Evolutionary conservation across 129 eudicot species (phyloP).

Genomic region (Tagetes patula): DNA sequence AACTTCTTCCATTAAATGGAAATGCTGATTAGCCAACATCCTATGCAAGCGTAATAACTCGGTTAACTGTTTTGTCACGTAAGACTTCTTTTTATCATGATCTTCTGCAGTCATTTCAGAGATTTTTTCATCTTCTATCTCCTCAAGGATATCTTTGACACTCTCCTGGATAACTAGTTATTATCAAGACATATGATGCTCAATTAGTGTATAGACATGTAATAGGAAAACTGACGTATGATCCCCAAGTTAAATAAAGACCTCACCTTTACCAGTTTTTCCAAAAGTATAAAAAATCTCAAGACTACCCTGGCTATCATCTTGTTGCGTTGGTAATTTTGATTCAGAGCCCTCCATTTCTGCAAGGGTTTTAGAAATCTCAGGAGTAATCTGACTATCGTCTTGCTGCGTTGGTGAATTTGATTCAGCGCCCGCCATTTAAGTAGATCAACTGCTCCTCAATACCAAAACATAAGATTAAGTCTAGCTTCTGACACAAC

Average conservation of each 20-base stretch:
- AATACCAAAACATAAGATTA: background rate
- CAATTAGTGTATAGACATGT: background rate
- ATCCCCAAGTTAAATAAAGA: background rate
- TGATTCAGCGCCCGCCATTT: background rate
- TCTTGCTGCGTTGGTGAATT: background rate
- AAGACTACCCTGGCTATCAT: slow-evolving; percentile 26
- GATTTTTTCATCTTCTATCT: background rate
- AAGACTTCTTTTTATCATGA: slow-evolving; percentile 4
- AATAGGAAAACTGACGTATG: too few relatives aligned
- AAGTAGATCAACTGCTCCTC: background rate
- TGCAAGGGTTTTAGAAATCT: background rate
- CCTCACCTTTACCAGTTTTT: background rate
- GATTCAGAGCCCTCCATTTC: background rate
- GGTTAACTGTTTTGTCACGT: background rate
- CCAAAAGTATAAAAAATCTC: background rate
- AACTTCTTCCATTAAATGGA: background rate
- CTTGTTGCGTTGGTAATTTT: background rate
- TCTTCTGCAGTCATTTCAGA: background rate
- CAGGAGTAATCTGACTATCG: slow-evolving; percentile 33
- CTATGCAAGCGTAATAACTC: background rate
- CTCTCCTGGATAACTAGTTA: background rate
- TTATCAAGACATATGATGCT: background rate
- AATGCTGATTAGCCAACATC: background rate
- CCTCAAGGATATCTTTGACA: background rate
- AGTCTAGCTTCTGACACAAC: too few relatives aligned